A percentile compares a stretch with the other conserved stretches of the same genome.
phyloP scores from a whole-genome alignment of 768 basidiomycete genomes.

The Tulasnella sp. region DNA sequence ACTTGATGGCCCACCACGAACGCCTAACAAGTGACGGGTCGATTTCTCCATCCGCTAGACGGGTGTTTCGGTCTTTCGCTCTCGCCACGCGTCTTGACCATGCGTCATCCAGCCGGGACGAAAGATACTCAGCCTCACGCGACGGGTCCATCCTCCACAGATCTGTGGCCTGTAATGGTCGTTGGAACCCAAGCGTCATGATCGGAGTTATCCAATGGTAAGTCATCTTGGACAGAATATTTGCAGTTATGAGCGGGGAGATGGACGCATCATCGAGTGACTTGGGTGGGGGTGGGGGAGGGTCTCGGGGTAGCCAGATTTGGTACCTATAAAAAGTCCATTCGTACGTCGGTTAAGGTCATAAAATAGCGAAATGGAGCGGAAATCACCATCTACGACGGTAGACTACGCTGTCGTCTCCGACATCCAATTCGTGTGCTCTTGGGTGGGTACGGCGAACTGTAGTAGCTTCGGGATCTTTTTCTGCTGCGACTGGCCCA shows the following conservation, averaged over 20 bases:
- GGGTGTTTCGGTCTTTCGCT: background rate
- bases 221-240: constrained; percentile 33
- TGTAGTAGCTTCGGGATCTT: background rate
- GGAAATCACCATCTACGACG: constrained; percentile 5
- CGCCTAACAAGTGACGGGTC: constrained; percentile 25
- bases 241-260: constrained; percentile 53
- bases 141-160: constrained; percentile 56
- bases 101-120: constrained; percentile 28
- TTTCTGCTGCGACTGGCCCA: background rate
- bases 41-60: background rate
- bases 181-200: constrained; percentile 62
- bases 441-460: background rate
- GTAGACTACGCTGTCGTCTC: background rate
- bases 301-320: constrained; percentile 49
- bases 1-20: constrained; percentile 26
- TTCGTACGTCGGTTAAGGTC: background rate
- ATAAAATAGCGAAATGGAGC: background rate
- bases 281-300: constrained; percentile 46
- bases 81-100: constrained; percentile 15
- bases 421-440: background rate
- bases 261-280: constrained; percentile 52
- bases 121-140: constrained; percentile 40
- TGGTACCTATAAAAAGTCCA: constrained; percentile 24
- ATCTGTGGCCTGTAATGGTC: constrained; percentile 72
- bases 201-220: constrained; percentile 46